phyloP scores from a whole-genome alignment of 768 basidiomycete genomes.

The Boletales sp. region DNA sequence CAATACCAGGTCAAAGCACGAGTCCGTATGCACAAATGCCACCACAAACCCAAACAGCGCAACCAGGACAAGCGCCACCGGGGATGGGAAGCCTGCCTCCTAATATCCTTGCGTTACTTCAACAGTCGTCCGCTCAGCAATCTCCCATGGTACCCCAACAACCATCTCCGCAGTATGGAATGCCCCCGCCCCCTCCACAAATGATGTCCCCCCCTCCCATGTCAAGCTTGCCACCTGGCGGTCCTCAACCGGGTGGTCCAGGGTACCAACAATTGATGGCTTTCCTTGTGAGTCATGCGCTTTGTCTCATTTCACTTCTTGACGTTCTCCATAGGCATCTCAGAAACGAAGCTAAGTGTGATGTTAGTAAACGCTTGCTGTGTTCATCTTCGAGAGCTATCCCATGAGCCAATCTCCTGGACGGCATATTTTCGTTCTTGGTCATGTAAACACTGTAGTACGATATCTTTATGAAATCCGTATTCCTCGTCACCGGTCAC shows the following conservation, averaged over 20 bases:
- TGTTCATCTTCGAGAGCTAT: background rate
- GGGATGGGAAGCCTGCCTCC: slow-evolving; percentile 50
- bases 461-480: slow-evolving; percentile 27
- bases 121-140: slow-evolving; percentile 43
- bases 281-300: slow-evolving; percentile 50
- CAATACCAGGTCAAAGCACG: slow-evolving; percentile 15
- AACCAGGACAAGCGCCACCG: slow-evolving; percentile 32
- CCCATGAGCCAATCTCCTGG: background rate
- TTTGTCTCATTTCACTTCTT: background rate
- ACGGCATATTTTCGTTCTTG: background rate
- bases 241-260: slow-evolving; percentile 38
- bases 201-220: slow-evolving; percentile 47
- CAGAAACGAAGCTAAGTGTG: slow-evolving; percentile 25
- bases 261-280: slow-evolving; percentile 68
- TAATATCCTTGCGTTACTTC: slow-evolving; percentile 65
- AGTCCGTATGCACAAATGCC: slow-evolving; percentile 31
- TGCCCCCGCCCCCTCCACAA: slow-evolving; percentile 38
- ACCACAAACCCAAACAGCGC: slow-evolving; percentile 27
- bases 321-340: slow-evolving; percentile 15
- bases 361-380: background rate
- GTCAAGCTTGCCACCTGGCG: slow-evolving; percentile 37
- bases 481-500: slow-evolving; percentile 8
- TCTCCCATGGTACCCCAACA: slow-evolving; percentile 32
- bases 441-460: slow-evolving; percentile 14
- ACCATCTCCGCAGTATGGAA: slow-evolving; percentile 32